These are phyloP conservation scores for Mikania micrantha DNA, from an alignment of 129 eudicot species.

Conservation along the genomic window DNA sequence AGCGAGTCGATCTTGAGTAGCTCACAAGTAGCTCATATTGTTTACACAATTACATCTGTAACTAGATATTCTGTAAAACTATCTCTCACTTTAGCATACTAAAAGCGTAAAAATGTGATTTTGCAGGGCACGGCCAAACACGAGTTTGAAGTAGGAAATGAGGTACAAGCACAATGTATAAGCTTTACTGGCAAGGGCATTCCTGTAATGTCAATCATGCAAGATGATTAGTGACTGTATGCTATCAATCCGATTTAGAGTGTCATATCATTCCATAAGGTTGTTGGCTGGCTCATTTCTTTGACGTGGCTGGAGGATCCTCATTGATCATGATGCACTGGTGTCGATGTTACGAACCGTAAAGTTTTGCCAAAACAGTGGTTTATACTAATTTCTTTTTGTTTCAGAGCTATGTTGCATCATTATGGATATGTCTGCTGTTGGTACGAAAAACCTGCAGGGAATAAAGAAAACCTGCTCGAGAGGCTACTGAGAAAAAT, in stretches of 20 bases:
- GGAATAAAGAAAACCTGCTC: background rate
- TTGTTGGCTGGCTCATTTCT: background rate
- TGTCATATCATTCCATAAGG: background rate
- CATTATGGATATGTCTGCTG: background rate
- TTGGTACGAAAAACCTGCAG: too few species aligned
- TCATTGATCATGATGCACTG: background rate
- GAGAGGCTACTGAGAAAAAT: background rate
- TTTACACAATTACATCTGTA: too few species aligned
- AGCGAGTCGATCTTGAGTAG: too few species aligned
- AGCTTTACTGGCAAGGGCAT: constrained; percentile 74
- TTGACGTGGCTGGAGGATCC: background rate
- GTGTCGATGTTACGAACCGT: background rate
- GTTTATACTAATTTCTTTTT: constrained; percentile 6
- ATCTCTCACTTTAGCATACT: background rate
- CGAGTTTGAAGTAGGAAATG: constrained; percentile 52
- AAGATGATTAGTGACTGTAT: constrained; percentile 25
- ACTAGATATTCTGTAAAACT: background rate
- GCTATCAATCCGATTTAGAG: background rate
- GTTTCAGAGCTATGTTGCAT: background rate
- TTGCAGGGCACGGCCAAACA: constrained; percentile 40
- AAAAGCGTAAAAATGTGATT: background rate
- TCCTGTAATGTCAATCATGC: constrained; percentile 57
- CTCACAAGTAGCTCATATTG: too few species aligned
- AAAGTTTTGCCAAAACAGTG: constrained; percentile 5
- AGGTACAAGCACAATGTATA: constrained; percentile 44